A percentile compares a stretch with the other conserved stretches of the same genome.
phyloP scores from a whole-genome alignment of 78 protist species.

The Dictyostelium discoideum region DNA sequence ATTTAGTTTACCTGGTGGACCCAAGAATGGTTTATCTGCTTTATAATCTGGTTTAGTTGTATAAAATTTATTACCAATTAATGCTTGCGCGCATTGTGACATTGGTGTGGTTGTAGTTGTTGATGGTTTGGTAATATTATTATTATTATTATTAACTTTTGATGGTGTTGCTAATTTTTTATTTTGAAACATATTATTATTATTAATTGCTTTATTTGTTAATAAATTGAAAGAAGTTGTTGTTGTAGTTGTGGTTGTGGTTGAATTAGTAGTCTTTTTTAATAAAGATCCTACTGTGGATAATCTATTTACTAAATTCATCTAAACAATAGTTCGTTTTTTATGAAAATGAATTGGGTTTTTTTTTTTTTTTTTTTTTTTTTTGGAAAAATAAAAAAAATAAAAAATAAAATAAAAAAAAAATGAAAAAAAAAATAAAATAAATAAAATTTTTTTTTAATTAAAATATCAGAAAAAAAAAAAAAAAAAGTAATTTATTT shows the following conservation, averaged over 20 bases:
- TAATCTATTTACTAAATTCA: neutral
- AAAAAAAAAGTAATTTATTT: neutral
- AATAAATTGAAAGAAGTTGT: neutral
- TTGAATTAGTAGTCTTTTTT: constrained; percentile 1
- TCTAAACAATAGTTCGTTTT: constrained; percentile 1
- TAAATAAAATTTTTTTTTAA: neutral
- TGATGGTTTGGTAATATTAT: neutral
- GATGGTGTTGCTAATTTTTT: neutral
- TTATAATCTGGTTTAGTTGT: constrained; percentile 44
- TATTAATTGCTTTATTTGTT: neutral
- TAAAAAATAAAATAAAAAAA: neutral
- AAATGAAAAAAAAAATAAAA: neutral
- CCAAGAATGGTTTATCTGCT: constrained; percentile 23
- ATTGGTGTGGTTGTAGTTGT: neutral
- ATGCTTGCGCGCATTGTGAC: constrained; percentile 65
- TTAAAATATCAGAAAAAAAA: neutral
- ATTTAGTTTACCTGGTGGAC: constrained; percentile 57
- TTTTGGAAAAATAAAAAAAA: neutral
- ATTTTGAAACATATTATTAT: neutral
- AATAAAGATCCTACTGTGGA: constrained; percentile 20
- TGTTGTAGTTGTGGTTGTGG: neutral
- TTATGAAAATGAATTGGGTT: neutral
- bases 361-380: no score
- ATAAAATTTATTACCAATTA: constrained; percentile 39
- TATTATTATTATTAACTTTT: neutral